Conservation (phyloP, 164 flowering plant genomes). For the Amborella trichopoda region DNA sequence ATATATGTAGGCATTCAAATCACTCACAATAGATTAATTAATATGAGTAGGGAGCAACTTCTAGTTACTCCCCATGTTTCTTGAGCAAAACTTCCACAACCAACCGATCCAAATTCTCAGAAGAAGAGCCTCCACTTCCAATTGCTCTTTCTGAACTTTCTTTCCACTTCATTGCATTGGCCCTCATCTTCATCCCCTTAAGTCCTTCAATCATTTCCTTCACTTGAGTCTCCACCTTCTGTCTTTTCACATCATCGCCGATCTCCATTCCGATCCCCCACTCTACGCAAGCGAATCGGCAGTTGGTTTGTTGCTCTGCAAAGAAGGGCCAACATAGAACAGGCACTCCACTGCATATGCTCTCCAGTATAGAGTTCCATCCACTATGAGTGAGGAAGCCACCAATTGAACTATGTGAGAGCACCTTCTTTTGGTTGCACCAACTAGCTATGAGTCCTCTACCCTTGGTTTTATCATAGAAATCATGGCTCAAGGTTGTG, state of each 20-base stretch:
- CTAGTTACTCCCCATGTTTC: too few species aligned
- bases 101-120: conserved; percentile 7
- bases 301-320: conserved; percentile 19
- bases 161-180: conserved; percentile 2
- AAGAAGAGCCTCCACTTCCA: conserved; percentile 1
- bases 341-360: conserved; percentile 21
- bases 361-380: conserved; percentile 35
- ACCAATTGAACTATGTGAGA: conserved; percentile 23
- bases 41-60: too few species aligned
- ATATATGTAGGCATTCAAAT: too few species aligned
- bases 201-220: conserved; percentile 2
- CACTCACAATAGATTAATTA: too few species aligned
- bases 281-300: background rate
- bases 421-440: conserved; percentile 28
- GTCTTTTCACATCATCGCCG: background rate
- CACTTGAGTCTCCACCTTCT: background rate
- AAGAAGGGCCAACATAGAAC: conserved; percentile 32
- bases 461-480: conserved; percentile 10
- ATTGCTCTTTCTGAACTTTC: background rate
- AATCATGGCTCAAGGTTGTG: conserved; percentile 13
- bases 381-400: conserved; percentile 29
- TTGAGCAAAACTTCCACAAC: conserved; percentile 3
- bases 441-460: conserved; percentile 20
- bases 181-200: conserved; percentile 2
- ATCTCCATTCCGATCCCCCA: conserved; percentile 2